phyloP scores from a whole-genome alignment of 192 early-diverging fungal species.

The Linnemannia schmuckeri region DNA sequence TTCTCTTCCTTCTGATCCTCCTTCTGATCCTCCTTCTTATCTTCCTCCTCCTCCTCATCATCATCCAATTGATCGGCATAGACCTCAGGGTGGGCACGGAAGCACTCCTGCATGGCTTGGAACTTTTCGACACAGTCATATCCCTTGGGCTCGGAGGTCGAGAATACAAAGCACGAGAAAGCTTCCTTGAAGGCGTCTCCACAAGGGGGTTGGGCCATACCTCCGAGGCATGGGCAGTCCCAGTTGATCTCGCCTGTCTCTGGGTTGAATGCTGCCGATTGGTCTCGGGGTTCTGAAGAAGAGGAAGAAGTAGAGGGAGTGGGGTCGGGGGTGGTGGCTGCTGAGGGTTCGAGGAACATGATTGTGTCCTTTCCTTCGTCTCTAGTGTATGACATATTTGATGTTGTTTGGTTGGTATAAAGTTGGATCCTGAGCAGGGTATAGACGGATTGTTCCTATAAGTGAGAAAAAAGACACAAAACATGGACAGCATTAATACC shows the following conservation, averaged over 20 bases:
- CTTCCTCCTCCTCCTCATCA: conserved; percentile 58
- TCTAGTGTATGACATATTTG: conserved; percentile 48
- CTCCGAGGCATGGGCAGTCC: conserved; percentile 95
- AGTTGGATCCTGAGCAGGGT: neutral
- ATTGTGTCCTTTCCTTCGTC: conserved; percentile 59
- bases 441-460: neutral
- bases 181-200: conserved; percentile 96
- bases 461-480: too few species aligned
- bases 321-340: conserved; percentile 29
- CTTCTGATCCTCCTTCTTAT: conserved; percentile 54
- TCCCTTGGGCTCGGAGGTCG: conserved; percentile 95
- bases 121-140: conserved; percentile 96
- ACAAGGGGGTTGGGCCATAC: conserved; percentile 97
- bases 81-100: conserved; percentile 90
- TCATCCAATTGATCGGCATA: conserved; percentile 76
- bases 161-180: conserved; percentile 98
- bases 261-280: conserved; percentile 76
- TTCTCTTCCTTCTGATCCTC: conserved; percentile 26
- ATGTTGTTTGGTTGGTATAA: neutral
- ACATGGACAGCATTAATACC: too few species aligned
- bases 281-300: conserved; percentile 37
- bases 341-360: conserved; percentile 56
- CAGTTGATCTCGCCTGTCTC: conserved; percentile 95
- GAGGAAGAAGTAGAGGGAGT: conserved; percentile 6
- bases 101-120: conserved; percentile 94